These are phyloP conservation scores for Candolleomyces aberdarensis DNA, from an alignment of 768 basidiomycete species.

Conservation along the genomic window DNA sequence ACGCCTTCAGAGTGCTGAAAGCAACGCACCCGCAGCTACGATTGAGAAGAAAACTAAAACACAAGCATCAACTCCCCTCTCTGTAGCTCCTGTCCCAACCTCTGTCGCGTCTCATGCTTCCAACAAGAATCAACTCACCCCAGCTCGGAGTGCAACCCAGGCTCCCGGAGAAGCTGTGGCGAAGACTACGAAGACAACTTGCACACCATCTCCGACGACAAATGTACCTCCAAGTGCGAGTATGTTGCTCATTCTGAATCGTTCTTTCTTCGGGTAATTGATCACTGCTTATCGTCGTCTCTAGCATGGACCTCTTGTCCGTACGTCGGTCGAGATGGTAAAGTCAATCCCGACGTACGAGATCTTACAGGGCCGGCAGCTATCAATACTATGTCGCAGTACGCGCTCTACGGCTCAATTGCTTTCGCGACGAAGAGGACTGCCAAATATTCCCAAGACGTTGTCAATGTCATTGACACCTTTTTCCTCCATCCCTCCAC, in stretches of 20 bases:
- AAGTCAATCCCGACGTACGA: conserved; percentile 54
- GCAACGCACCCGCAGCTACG: background rate
- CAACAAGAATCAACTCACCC: background rate
- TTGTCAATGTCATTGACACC: conserved; percentile 34
- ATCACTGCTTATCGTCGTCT: background rate
- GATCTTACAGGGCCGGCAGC: conserved; percentile 39
- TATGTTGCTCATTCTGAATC: conserved; percentile 23
- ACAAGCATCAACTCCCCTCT: background rate
- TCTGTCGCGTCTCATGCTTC: background rate
- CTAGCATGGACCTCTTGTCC: conserved; percentile 39
- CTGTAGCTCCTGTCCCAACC: background rate
- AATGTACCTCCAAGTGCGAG: conserved; percentile 48
- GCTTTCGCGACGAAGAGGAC: conserved; percentile 34
- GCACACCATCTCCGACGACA: conserved; percentile 49
- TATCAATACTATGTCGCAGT: conserved; percentile 39
- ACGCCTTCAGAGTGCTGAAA: background rate
- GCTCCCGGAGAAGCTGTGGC: conserved; percentile 32
- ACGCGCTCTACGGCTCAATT: conserved; percentile 42
- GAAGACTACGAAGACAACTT: conserved; percentile 29
- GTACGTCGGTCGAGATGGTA: conserved; percentile 49
- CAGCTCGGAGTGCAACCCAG: conserved; percentile 3
- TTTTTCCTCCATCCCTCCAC: conserved; percentile 46
- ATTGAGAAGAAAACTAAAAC: background rate
- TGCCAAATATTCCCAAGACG: conserved; percentile 32
- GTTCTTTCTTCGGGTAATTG: no score